A percentile compares a stretch with the other conserved stretches of the same genome.
Conservation (phyloP, 1,284 basidiomycete species). For the Takashimella koratensis region DNA sequence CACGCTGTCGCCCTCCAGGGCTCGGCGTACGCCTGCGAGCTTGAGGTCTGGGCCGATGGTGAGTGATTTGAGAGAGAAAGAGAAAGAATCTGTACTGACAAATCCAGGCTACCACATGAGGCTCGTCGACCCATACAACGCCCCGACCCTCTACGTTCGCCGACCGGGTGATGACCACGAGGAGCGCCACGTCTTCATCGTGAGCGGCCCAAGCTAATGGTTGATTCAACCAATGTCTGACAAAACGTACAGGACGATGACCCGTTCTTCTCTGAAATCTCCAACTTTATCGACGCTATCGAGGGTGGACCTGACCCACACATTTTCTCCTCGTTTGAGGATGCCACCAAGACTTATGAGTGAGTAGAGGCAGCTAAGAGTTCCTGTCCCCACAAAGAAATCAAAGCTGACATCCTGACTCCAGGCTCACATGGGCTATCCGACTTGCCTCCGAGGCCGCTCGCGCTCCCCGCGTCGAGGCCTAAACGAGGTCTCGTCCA, state of each 20-base stretch:
- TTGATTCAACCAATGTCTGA: conserved; percentile 1
- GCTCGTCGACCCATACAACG: conserved; percentile 73
- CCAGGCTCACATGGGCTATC: conserved; percentile 55
- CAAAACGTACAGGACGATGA: conserved; percentile 64
- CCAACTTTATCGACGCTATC: conserved; percentile 75
- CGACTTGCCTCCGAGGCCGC: conserved; percentile 64
- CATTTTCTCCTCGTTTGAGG: conserved; percentile 54
- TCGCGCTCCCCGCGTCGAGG: conserved; percentile 6
- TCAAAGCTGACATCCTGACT: conserved; percentile 4
- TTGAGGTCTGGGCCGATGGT: conserved; percentile 88
- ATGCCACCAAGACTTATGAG: conserved; percentile 82
- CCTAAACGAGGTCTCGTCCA: neutral
- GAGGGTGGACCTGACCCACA: conserved; percentile 53
- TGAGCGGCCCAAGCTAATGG: neutral
- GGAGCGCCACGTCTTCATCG: conserved; percentile 62
- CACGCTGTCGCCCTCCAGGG: conserved; percentile 87
- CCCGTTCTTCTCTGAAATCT: conserved; percentile 87
- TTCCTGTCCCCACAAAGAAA: neutral
- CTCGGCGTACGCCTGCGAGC: conserved; percentile 83
- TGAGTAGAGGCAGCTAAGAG: conserved; percentile 4
- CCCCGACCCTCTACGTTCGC: conserved; percentile 76
- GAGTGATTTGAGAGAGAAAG: neutral
- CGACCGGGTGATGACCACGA: conserved; percentile 80
- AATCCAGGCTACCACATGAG: conserved; percentile 50
- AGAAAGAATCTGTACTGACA: too few species aligned